Evolutionary conservation across 164 flowering plant species (phyloP), one percentile per base, ranked within the genome.

Genomic region (Santalum album): DNA sequence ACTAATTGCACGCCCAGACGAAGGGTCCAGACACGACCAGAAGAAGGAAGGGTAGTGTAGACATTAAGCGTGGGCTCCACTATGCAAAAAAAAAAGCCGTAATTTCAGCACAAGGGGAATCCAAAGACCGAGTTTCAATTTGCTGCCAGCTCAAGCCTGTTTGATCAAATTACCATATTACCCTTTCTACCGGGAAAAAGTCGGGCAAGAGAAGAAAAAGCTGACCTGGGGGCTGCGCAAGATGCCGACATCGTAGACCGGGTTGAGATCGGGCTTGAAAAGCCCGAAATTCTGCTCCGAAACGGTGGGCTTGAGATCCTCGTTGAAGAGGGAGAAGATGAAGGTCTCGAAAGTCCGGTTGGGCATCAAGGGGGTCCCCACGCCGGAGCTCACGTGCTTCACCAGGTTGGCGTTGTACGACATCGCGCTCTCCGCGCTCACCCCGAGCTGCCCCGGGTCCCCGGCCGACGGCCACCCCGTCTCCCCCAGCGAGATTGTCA

Each of bases 221-320:
- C 53, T 17, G 1, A 26, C 53, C 53, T 50, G 53, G 14, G 53
- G 53, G 25, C 19, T 14, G 17, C 53, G 18, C 57, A 69, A 4
- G 21, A 75, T 12, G 12, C 80, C 75, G 21, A 40, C 59, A 47
- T 75, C 57, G 21, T 76, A 76, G 27, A 71, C 75, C 21, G 81
- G 74, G 39, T 66, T 43, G 40, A 73, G 68, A 57, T 76, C 75
- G 1, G 81, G 75, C 3, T 39, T 6, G 26, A 76, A 76, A 65
- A 76, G 53, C 1, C 81, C 81, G 55, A 66, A 76, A 19, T 76
- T 71, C 50, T 44, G 53, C 63, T 76, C 81, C 3, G 69, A 61
- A n/a, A 44, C 51, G 9, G 72, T 36, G 11, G 80, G 75, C 35
- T 76, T 76, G 1, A 51, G 64, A 23, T 76, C 69, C 63, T 76